These are phyloP conservation scores for Capsella rubella DNA, from an alignment of 441 rosid genomes.

Conservation along the genomic window DNA sequence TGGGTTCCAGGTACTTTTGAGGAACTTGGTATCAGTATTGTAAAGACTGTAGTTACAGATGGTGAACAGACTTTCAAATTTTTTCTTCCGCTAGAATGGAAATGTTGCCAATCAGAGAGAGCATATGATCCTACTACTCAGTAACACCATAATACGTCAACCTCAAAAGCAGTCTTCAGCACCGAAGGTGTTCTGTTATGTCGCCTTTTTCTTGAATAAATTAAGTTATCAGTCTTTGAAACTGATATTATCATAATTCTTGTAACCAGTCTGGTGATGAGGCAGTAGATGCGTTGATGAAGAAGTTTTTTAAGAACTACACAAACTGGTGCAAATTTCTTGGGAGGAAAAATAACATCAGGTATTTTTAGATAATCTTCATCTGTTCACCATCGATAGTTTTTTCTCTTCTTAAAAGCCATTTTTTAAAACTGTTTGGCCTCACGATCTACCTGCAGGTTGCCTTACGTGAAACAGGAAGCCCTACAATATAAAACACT, in stretches of 20 bases:
- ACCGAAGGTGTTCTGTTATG: conserved; percentile 57
- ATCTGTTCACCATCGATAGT: not conserved
- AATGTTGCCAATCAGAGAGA: conserved; percentile 96
- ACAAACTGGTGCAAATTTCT: conserved; percentile 93
- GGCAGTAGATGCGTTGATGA: conserved; percentile 86
- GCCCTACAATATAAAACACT: conserved; percentile 87
- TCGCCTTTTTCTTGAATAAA: conserved; percentile 18
- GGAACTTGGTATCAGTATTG: conserved; percentile 5
- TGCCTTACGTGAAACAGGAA: conserved; percentile 83
- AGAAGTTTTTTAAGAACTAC: conserved; percentile 87
- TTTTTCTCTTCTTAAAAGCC: conserved; percentile 6
- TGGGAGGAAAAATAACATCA: conserved; percentile 77
- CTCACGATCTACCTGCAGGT: conserved; percentile 56
- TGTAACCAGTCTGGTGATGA: conserved; percentile 70
- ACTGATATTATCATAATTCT: conserved; percentile 36
- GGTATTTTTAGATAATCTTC: conserved; percentile 49
- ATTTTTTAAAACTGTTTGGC: conserved; percentile 27
- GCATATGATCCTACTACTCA: conserved; percentile 89
- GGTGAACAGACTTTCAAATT: conserved; percentile 15
- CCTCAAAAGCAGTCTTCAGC: conserved; percentile 59
- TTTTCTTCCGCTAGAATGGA: conserved; percentile 66
- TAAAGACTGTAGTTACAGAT: conserved; percentile 14
- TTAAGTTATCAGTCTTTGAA: conserved; percentile 31
- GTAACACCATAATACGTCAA: conserved; percentile 70
- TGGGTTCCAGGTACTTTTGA: conserved; percentile 83